Evolutionary conservation across 805 yeast genomes (phyloP).

Genomic region (Myxozyma geophila): DNA sequence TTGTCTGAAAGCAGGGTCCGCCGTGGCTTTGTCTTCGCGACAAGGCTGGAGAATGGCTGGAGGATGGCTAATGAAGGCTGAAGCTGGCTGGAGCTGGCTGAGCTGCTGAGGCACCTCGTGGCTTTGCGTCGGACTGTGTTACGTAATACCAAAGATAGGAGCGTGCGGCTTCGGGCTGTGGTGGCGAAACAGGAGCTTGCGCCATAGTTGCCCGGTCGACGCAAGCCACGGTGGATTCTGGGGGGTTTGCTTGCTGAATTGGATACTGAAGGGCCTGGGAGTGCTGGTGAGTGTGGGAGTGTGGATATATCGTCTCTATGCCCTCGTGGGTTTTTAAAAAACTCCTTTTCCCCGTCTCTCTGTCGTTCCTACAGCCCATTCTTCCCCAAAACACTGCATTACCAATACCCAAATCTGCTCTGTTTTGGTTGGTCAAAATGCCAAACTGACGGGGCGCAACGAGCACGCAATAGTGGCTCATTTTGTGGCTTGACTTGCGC

Average conservation of each 20-base stretch:
- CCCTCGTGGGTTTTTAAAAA: too few relatives aligned
- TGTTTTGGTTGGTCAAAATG: background rate
- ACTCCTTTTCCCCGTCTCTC: too few relatives aligned
- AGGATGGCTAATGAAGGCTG: background rate
- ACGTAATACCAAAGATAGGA: background rate
- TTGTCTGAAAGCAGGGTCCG: too few relatives aligned
- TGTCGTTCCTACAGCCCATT: too few relatives aligned
- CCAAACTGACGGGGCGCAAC: background rate
- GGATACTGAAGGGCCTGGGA: too few relatives aligned
- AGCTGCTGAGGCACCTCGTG: background rate
- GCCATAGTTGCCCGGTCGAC: background rate
- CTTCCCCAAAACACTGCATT: background rate
- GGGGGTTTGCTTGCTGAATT: background rate
- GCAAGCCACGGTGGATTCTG: slow-evolving; percentile 1
- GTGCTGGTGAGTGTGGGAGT: too few relatives aligned
- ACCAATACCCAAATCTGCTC: background rate
- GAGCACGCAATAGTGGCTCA: slow-evolving; percentile 16
- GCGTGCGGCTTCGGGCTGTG: slow-evolving; percentile 9
- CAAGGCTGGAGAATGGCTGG: background rate
- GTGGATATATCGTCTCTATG: background rate
- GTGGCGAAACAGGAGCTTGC: slow-evolving; percentile 4
- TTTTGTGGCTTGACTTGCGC: background rate
- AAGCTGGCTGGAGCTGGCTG: background rate
- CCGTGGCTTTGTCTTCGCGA: background rate
- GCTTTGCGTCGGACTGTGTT: background rate